A percentile compares a stretch with the other conserved stretches of the same genome.
These are phyloP conservation scores for Trichoderma parareesei DNA, from an alignment of 495 filamentous ascomycete species.

Conservation along the genomic window DNA sequence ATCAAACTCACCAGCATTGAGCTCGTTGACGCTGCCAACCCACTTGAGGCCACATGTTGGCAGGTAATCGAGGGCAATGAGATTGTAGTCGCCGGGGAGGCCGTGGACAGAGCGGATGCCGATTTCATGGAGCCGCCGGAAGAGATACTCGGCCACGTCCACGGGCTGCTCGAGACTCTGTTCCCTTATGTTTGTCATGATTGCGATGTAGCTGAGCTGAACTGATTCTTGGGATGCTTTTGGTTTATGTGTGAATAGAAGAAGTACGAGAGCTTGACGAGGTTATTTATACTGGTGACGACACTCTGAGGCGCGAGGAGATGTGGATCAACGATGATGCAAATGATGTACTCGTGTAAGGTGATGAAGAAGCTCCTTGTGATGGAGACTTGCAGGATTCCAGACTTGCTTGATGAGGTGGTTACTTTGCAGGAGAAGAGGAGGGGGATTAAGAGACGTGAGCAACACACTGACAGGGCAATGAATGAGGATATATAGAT, in stretches of 20 bases:
- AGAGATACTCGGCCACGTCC: constrained; percentile 55
- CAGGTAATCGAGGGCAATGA: constrained; percentile 60
- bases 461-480: not conserved
- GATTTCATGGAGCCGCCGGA: constrained; percentile 58
- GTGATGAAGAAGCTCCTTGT: not conserved
- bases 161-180: constrained; percentile 36
- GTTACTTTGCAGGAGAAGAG: too few relatives aligned
- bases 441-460: not conserved
- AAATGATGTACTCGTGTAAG: not conserved
- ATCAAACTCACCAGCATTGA: constrained; percentile 57
- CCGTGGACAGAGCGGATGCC: constrained; percentile 62
- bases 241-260: too few relatives aligned
- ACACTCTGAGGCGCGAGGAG: not conserved
- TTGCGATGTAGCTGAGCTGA: not conserved
- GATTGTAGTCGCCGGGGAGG: constrained; percentile 72
- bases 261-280: too few relatives aligned
- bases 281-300: too few relatives aligned
- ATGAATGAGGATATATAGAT: not conserved
- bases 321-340: not conserved
- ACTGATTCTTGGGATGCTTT: too few relatives aligned
- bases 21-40: constrained; percentile 74
- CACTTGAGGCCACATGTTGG: constrained; percentile 56
- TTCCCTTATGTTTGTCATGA: constrained; percentile 24
- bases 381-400: too few relatives aligned
- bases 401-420: too few relatives aligned